Percentiles rank a stretch among this genome's conserved stretches.
Evolutionary conservation across 1,139 yeast genomes (phyloP).

Genomic region (Sugiyamaella neomexicana): DNA sequence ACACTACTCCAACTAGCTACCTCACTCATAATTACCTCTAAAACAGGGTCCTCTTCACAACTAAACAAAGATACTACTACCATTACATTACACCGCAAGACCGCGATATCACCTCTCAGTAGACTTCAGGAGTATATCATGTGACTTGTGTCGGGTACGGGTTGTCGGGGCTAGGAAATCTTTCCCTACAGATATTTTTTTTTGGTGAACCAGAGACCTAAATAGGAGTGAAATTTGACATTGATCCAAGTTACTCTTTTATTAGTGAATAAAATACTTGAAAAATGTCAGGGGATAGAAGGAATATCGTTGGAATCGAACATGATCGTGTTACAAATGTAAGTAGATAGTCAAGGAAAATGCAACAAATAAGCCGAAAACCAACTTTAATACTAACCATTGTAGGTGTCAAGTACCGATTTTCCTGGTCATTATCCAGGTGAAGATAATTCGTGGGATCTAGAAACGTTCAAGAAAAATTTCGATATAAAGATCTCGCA

Average conservation of each 20-base stretch:
- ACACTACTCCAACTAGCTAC: too few relatives aligned
- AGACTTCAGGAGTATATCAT: background rate
- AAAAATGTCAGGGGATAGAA: conserved; percentile 21
- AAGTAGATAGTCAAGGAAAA: conserved; percentile 24
- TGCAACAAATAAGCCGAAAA: background rate
- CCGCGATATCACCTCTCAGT: too few relatives aligned
- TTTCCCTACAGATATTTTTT: conserved; percentile 2
- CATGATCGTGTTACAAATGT: conserved; percentile 86
- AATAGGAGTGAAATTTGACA: background rate
- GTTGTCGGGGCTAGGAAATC: background rate
- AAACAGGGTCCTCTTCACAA: too few relatives aligned
- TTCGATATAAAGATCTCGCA: conserved; percentile 68
- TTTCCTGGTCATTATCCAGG: conserved; percentile 78
- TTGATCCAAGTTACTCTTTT: background rate
- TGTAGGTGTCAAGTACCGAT: conserved; percentile 60
- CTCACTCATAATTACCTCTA: too few relatives aligned
- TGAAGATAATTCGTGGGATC: conserved; percentile 77
- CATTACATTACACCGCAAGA: too few relatives aligned
- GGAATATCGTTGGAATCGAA: conserved; percentile 80
- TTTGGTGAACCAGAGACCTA: background rate
- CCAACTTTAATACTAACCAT: conserved; percentile 12
- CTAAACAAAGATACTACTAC: too few relatives aligned
- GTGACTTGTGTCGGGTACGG: background rate
- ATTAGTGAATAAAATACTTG: background rate
- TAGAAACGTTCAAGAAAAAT: conserved; percentile 68